phyloP scores from a whole-genome alignment of 352 stramenopile species.

The Globisporangium apiculatum region DNA sequence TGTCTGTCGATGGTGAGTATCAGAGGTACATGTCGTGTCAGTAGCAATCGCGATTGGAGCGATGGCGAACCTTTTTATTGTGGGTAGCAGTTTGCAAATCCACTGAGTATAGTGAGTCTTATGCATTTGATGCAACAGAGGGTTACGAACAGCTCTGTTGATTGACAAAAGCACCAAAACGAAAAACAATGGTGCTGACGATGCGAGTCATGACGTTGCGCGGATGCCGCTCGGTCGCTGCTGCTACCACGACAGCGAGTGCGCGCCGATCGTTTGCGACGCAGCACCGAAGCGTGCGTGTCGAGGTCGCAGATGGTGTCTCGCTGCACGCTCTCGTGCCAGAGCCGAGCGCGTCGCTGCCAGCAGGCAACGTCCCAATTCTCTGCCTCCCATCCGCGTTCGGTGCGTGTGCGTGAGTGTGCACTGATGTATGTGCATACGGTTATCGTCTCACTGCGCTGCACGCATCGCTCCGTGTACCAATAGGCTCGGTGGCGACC shows the following conservation, averaged over 20 bases:
- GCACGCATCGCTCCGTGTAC: background rate
- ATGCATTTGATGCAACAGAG: too few relatives aligned
- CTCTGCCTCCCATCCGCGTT: slow-evolving; percentile 69
- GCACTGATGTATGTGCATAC: background rate
- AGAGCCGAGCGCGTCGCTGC: background rate
- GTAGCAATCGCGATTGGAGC: too few relatives aligned
- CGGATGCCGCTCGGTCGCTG: background rate
- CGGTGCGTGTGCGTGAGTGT: slow-evolving; percentile 13
- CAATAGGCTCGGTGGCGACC: slow-evolving; percentile 30
- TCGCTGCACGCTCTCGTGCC: slow-evolving; percentile 45
- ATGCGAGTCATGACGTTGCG: background rate
- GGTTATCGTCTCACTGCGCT: background rate
- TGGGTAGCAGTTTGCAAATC: background rate
- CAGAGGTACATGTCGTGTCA: background rate
- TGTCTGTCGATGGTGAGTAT: background rate
- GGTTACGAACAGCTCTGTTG: too few relatives aligned
- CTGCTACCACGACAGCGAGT: background rate
- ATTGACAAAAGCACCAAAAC: background rate
- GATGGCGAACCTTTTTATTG: background rate
- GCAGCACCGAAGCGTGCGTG: slow-evolving; percentile 23
- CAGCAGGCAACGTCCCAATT: slow-evolving; percentile 22
- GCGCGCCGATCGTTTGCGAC: slow-evolving; percentile 10
- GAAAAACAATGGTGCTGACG: slow-evolving; percentile 2
- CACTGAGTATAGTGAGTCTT: too few relatives aligned
- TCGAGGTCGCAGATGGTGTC: slow-evolving; percentile 27